These are phyloP conservation scores for Dactylellina haptotyla DNA, from an alignment of 2,329 filamentous ascomycete species.

Conservation along the genomic window DNA sequence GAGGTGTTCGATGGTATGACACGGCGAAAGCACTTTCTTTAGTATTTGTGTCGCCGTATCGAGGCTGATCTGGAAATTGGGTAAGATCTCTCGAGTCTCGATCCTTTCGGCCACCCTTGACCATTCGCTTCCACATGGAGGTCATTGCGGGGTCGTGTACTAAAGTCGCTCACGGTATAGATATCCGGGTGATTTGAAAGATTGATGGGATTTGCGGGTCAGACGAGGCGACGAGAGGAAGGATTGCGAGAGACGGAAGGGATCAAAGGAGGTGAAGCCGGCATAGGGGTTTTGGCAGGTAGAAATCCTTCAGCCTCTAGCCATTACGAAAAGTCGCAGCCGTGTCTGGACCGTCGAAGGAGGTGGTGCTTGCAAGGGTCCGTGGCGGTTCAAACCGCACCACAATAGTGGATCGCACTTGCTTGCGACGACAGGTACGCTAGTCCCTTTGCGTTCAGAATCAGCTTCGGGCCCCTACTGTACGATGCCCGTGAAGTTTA, in stretches of 20 bases:
- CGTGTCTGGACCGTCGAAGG: slow-evolving; percentile 1
- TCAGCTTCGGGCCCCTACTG: no score
- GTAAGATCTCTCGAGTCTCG: slow-evolving; percentile 15
- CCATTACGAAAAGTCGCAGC: slow-evolving; percentile 22
- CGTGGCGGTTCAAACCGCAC: neutral
- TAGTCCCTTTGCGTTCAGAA: neutral
- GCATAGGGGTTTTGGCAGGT: neutral
- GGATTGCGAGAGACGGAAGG: neutral
- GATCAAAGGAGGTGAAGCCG: neutral
- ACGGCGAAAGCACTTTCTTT: neutral
- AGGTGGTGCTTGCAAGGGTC: neutral
- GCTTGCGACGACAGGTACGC: neutral
- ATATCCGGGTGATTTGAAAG: neutral
- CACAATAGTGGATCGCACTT: neutral
- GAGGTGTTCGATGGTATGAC: neutral
- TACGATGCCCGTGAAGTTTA: no score
- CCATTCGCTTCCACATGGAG: slow-evolving; percentile 37
- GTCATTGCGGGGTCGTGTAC: neutral
- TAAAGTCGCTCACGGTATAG: neutral
- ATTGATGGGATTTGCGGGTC: no score
- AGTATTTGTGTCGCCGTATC: neutral
- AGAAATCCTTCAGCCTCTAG: slow-evolving; percentile 26
- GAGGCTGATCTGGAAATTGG: neutral
- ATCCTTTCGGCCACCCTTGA: slow-evolving; percentile 23
- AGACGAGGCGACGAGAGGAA: neutral